Conservation (phyloP, 805 yeast genomes). For the Lipomyces yamanashiensis region DNA sequence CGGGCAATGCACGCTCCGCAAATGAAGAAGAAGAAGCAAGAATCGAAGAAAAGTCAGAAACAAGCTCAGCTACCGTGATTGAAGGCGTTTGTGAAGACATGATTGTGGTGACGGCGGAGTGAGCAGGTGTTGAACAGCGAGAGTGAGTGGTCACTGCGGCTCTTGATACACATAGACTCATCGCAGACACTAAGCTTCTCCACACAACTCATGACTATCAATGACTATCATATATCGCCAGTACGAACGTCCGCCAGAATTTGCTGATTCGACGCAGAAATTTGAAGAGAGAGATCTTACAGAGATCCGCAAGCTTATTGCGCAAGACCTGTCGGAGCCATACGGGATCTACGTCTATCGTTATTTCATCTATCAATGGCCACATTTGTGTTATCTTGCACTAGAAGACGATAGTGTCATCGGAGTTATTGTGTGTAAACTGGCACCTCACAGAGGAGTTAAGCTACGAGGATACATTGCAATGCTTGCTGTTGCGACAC, state of each 20-base stretch:
- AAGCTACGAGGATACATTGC: slow-evolving; percentile 91
- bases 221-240: slow-evolving; percentile 21
- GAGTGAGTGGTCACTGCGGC: not conserved
- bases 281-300: slow-evolving; percentile 43
- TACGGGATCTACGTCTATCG: slow-evolving; percentile 92
- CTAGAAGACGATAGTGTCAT: slow-evolving; percentile 28
- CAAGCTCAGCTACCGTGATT: slow-evolving; percentile 19
- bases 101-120: not conserved
- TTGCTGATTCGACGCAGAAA: not conserved
- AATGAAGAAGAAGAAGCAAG: slow-evolving; percentile 1
- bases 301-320: slow-evolving; percentile 55
- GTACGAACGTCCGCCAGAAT: slow-evolving; percentile 16
- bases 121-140: not conserved
- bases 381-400: slow-evolving; percentile 72
- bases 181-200: not conserved
- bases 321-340: slow-evolving; percentile 84
- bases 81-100: not conserved
- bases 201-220: not conserved
- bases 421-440: slow-evolving; percentile 84
- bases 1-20: not conserved
- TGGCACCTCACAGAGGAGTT: slow-evolving; percentile 73
- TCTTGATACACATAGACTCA: not conserved
- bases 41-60: slow-evolving; percentile 23
- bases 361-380: slow-evolving; percentile 90
- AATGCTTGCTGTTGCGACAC: slow-evolving; percentile 84